phyloP scores from a whole-genome alignment of 2,329 filamentous ascomycete species.

The Trichophaea hybrida region DNA sequence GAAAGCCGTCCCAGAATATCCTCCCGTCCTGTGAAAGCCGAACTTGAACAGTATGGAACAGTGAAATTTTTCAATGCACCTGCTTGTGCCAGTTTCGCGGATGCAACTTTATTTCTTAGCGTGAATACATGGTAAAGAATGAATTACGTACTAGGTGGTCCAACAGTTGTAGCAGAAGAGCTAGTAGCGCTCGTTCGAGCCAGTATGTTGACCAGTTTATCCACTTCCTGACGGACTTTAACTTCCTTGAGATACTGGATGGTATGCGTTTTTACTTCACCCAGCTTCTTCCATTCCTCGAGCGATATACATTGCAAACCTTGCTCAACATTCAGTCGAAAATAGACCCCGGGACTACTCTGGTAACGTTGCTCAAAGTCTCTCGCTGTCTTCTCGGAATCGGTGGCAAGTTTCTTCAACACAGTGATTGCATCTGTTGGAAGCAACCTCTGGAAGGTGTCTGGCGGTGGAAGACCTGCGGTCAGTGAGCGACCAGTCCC shows the following conservation, averaged over 20 bases:
- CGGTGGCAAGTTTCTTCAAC: not conserved
- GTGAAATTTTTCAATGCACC: too few relatives aligned
- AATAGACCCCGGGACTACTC: constrained; percentile 20
- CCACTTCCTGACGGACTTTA: not conserved
- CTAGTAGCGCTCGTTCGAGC: not conserved
- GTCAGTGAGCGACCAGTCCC: constrained; percentile 21
- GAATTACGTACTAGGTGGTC: not conserved
- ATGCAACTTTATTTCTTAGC: not conserved
- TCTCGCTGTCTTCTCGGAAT: constrained; percentile 1
- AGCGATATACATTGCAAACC: not conserved
- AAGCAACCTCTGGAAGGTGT: not conserved
- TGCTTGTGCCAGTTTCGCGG: not conserved
- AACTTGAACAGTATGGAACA: too few relatives aligned
- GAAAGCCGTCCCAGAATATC: too few relatives aligned
- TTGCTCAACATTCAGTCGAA: constrained; percentile 24
- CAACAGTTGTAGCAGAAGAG: not conserved
- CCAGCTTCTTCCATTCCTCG: constrained; percentile 4
- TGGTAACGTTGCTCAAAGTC: constrained; percentile 5
- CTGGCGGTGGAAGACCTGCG: constrained; percentile 11
- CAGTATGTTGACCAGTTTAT: not conserved
- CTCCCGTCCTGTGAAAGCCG: too few relatives aligned
- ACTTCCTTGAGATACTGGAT: constrained; percentile 19
- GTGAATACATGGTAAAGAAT: not conserved
- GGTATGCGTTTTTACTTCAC: constrained; percentile 1
- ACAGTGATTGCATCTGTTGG: not conserved